Percentiles rank a stretch among this genome's conserved stretches.
Conservation (phyloP, 208 protist species). For the Wallacemonas collosoma region DNA sequence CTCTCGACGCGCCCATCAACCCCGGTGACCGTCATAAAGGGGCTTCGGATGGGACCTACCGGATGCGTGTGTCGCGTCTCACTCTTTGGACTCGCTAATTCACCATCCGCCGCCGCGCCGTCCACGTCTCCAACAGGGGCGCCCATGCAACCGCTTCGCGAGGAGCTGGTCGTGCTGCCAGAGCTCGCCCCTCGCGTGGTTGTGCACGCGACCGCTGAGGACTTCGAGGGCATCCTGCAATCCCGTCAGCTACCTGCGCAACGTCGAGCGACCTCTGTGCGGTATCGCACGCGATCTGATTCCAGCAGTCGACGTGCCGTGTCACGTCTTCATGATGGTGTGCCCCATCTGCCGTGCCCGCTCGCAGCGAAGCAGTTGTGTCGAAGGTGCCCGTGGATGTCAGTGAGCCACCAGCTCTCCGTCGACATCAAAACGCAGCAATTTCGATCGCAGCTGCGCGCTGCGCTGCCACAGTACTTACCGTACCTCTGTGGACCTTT, state of each 20-base stretch:
- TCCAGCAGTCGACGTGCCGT: constrained; percentile 12
- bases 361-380: constrained; percentile 37
- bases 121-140: not conserved
- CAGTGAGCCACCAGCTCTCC: constrained; percentile 27
- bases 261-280: not conserved
- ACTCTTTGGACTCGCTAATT: not conserved
- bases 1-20: not conserved
- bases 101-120: not conserved
- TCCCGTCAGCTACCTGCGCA: not conserved
- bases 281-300: not conserved
- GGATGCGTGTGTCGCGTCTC: constrained; percentile 46
- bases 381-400: constrained; percentile 80
- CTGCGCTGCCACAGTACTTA: not conserved
- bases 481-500: not conserved
- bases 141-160: constrained; percentile 7
- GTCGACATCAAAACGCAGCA: constrained; percentile 38
- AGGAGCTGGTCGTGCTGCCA: constrained; percentile 27
- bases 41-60: constrained; percentile 36
- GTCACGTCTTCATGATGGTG: not conserved
- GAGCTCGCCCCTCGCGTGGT: constrained; percentile 29
- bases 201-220: constrained; percentile 16
- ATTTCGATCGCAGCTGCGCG: constrained; percentile 17
- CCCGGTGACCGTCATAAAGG: constrained; percentile 32
- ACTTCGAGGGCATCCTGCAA: not conserved
- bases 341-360: constrained; percentile 34